phyloP scores from a whole-genome alignment of 148 eudicot species.

The Gaultheria prostrata region DNA sequence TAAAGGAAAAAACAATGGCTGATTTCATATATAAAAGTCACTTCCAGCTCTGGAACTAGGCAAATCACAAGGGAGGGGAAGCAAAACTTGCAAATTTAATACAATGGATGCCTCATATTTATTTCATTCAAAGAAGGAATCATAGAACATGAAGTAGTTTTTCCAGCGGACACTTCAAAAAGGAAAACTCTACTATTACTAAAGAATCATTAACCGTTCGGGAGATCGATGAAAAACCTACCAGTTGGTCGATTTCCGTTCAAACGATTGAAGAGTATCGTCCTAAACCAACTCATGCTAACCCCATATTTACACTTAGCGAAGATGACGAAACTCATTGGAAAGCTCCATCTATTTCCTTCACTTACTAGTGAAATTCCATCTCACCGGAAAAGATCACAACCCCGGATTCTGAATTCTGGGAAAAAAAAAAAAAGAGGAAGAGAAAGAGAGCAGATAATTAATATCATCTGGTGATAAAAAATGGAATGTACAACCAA shows the following conservation, averaged over 20 bases:
- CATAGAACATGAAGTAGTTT: neutral
- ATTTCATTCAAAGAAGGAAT: neutral
- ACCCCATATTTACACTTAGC: slow-evolving; percentile 15
- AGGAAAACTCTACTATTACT: neutral
- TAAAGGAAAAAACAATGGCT: neutral
- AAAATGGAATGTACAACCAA: neutral
- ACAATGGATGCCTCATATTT: neutral
- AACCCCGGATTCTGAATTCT: neutral
- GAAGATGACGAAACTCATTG: slow-evolving; percentile 1
- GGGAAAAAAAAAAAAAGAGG: neutral
- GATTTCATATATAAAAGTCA: neutral
- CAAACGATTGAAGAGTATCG: neutral
- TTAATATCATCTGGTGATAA: neutral
- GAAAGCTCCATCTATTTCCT: slow-evolving; percentile 6
- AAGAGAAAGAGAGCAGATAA: neutral
- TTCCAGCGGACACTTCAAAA: neutral
- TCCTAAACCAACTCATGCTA: slow-evolving; percentile 16
- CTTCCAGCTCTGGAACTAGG: neutral
- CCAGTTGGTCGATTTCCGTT: slow-evolving; percentile 13
- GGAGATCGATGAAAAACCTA: neutral
- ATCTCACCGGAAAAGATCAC: slow-evolving; percentile 9
- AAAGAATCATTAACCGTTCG: slow-evolving; percentile 4
- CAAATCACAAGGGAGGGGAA: neutral
- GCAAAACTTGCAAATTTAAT: neutral
- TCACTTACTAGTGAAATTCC: neutral